phyloP scores from a whole-genome alignment of 148 eudicot genomes.

The Fagopyrum homotropicum region DNA sequence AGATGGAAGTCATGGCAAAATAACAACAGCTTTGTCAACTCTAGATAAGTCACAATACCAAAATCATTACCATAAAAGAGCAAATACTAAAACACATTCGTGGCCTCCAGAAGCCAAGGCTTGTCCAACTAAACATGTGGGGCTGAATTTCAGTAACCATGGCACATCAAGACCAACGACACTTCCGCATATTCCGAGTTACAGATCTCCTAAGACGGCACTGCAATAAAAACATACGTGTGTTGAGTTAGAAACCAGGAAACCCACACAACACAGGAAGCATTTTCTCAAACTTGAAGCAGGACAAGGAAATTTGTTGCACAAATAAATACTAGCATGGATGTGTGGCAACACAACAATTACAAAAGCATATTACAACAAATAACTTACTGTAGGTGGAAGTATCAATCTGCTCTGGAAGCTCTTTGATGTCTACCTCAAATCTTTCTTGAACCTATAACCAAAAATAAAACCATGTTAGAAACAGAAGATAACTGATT shows the following conservation, averaged over 20 bases:
- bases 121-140: not conserved
- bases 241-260: too few species aligned
- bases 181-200: not conserved
- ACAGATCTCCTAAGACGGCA: slow-evolving; percentile 9
- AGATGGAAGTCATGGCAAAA: not conserved
- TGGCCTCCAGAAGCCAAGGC: not conserved
- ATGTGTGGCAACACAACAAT: not conserved
- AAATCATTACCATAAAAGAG: not conserved
- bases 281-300: too few species aligned
- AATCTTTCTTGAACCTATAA: slow-evolving; percentile 35
- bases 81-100: not conserved
- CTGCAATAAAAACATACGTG: not conserved
- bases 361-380: not conserved
- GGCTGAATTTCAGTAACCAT: not conserved
- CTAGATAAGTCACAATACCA: not conserved
- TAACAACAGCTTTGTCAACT: not conserved
- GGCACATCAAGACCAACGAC: not conserved
- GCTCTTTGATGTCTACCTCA: slow-evolving; percentile 19
- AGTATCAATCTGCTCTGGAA: slow-evolving; percentile 19
- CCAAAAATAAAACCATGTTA: not conserved
- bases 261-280: too few species aligned
- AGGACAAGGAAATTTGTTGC: too few species aligned
- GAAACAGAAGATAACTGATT: not conserved
- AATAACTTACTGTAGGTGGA: slow-evolving; percentile 15
- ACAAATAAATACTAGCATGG: too few species aligned